A percentile compares a stretch with the other conserved stretches of the same genome.
These are phyloP conservation scores for Chrysanthemum lavandulifolium DNA, from an alignment of 129 eudicot species.

Conservation along the genomic window DNA sequence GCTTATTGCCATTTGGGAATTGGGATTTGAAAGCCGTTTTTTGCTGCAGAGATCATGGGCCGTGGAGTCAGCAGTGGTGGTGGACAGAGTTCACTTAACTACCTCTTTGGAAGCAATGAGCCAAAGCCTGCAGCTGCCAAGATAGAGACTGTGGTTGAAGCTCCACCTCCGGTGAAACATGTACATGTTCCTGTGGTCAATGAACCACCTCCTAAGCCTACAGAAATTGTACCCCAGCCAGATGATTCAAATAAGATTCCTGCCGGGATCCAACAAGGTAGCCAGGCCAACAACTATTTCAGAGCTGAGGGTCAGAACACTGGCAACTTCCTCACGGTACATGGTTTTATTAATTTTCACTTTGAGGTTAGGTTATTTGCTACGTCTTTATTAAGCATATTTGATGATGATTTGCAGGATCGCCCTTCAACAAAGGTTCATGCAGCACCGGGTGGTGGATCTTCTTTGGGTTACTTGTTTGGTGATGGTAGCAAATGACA, in stretches of 20 bases:
- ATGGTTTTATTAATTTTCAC: slow-evolving; percentile 27
- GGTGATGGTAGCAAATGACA: slow-evolving; percentile 54
- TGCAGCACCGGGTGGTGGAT: slow-evolving; percentile 80
- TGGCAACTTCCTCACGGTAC: slow-evolving; percentile 76
- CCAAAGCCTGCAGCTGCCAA: slow-evolving; percentile 46
- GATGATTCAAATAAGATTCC: slow-evolving; percentile 55
- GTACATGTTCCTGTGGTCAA: slow-evolving; percentile 29
- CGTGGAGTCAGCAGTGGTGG: slow-evolving; percentile 89
- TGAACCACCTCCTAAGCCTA: slow-evolving; percentile 51
- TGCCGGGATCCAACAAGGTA: slow-evolving; percentile 71
- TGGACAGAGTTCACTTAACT: slow-evolving; percentile 75
- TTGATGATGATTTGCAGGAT: slow-evolving; percentile 35
- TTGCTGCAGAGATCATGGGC: slow-evolving; percentile 50
- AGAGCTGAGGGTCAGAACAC: slow-evolving; percentile 78
- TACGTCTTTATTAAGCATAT: not conserved
- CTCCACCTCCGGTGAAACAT: slow-evolving; percentile 23
- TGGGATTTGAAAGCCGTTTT: not conserved
- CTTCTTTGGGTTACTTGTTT: slow-evolving; percentile 65
- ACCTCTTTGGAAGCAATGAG: slow-evolving; percentile 67
- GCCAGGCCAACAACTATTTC: slow-evolving; percentile 54
- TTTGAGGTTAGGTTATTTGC: not conserved
- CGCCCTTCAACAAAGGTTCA: slow-evolving; percentile 78
- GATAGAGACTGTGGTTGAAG: slow-evolving; percentile 23
- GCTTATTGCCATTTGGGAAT: not conserved
- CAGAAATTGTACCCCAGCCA: slow-evolving; percentile 39